These are phyloP conservation scores for Mycena amicta DNA, from an alignment of 768 basidiomycete genomes.

Conservation along the genomic window DNA sequence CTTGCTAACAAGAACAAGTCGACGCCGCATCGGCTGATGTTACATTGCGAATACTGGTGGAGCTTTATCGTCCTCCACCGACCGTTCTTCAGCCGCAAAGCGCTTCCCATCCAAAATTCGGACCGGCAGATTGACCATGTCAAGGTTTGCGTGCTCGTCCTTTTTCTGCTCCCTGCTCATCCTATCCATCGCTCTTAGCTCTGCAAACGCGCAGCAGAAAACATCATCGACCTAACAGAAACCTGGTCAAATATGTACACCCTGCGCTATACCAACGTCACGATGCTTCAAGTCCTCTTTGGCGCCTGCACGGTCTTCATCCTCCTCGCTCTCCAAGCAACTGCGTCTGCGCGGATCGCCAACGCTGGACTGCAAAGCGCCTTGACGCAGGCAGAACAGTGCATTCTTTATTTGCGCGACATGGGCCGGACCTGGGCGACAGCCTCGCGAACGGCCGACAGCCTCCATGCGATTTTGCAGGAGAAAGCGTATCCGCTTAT, in stretches of 20 bases:
- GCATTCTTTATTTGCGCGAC: background rate
- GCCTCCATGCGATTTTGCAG: background rate
- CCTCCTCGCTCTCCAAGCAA: slow-evolving; percentile 35
- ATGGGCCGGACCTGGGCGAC: slow-evolving; percentile 1
- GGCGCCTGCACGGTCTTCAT: slow-evolving; percentile 41
- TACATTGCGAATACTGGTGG: slow-evolving; percentile 39
- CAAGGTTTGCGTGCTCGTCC: slow-evolving; percentile 4
- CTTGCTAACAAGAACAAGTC: slow-evolving; percentile 26
- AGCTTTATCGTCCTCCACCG: slow-evolving; percentile 40
- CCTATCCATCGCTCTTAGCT: slow-evolving; percentile 19
- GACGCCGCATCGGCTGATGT: slow-evolving; percentile 32
- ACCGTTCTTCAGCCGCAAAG: slow-evolving; percentile 23
- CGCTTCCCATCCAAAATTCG: background rate
- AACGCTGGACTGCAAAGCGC: slow-evolving; percentile 2
- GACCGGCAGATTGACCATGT: slow-evolving; percentile 12
- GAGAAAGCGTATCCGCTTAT: background rate
- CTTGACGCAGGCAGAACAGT: background rate
- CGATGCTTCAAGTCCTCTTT: slow-evolving; percentile 38
- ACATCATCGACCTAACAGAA: slow-evolving; percentile 33
- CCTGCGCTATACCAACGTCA: slow-evolving; percentile 38
- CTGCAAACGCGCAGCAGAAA: slow-evolving; percentile 36
- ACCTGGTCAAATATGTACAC: slow-evolving; percentile 36
- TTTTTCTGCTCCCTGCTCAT: background rate
- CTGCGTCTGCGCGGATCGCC: background rate
- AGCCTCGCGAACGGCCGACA: background rate